Conservation (phyloP, 345 rosid species). For the Trapa bicornis region DNA sequence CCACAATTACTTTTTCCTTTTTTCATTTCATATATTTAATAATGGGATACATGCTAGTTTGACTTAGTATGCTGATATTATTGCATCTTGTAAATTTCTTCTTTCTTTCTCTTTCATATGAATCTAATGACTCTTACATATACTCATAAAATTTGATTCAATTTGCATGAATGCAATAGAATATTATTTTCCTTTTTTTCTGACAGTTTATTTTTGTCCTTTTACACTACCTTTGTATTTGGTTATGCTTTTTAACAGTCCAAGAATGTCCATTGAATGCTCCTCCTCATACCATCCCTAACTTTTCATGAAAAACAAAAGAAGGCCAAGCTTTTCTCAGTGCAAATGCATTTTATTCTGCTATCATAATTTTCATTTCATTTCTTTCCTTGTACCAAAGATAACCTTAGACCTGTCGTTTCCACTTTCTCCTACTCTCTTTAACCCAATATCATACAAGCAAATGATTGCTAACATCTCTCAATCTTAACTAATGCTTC, state of each 20-base stretch:
- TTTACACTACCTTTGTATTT: too few species aligned
- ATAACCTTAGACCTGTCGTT: background rate
- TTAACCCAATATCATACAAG: background rate
- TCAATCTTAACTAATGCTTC: background rate
- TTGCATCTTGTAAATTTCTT: background rate
- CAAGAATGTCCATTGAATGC: too few species aligned
- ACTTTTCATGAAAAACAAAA: too few species aligned
- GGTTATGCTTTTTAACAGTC: too few species aligned
- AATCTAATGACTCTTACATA: background rate
- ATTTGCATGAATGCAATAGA: background rate
- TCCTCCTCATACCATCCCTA: too few species aligned
- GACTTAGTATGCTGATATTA: background rate
- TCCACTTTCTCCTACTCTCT: background rate
- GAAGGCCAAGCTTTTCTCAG: too few species aligned
- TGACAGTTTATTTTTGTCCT: too few species aligned
- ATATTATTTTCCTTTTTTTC: too few species aligned
- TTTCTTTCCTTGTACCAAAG: too few species aligned
- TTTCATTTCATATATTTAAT: constrained; percentile 1
- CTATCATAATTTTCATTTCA: too few species aligned
- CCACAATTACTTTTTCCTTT: background rate
- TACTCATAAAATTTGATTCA: background rate
- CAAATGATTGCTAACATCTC: background rate
- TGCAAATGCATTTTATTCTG: too few species aligned
- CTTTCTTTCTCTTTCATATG: background rate
- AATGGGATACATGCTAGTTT: background rate